A percentile compares a stretch with the other conserved stretches of the same genome.
phyloP scores from a whole-genome alignment of 169 alveolate species.

The Cryptosporidium ryanae region DNA sequence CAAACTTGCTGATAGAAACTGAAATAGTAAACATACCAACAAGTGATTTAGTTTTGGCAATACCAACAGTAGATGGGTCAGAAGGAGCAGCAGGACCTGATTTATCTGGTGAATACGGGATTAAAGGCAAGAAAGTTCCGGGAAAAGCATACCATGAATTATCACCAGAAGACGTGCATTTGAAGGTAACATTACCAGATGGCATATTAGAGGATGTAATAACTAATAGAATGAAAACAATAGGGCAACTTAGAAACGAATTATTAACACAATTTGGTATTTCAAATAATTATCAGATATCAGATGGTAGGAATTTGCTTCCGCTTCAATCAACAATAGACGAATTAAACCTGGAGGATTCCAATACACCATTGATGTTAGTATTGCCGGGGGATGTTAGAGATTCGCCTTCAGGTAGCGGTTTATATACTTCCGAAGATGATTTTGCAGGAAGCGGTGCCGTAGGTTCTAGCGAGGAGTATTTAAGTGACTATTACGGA shows the following conservation, averaged over 20 bases:
- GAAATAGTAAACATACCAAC: conserved; percentile 19
- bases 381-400: neutral
- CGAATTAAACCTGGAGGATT: conserved; percentile 42
- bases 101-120: too few relatives aligned
- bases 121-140: neutral
- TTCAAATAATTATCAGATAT: neutral
- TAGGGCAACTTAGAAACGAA: conserved; percentile 1
- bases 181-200: conserved; percentile 61
- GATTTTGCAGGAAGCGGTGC: neutral
- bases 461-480: neutral
- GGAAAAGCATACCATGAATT: conserved; percentile 17
- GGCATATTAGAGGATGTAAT: conserved; percentile 40
- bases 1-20: conserved; percentile 13
- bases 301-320: conserved; percentile 31
- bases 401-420: too few relatives aligned
- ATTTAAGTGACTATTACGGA: neutral
- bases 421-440: neutral
- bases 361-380: conserved; percentile 18
- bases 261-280: conserved; percentile 25
- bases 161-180: conserved; percentile 55
- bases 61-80: neutral
- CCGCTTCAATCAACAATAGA: conserved; percentile 18
- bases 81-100: neutral
- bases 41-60: conserved; percentile 49
- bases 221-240: conserved; percentile 13